Percentiles rank a stretch among this genome's conserved stretches.
These are phyloP conservation scores for Nemania sp. DNA, from an alignment of 2,329 filamentous ascomycete genomes.

Conservation along the genomic window DNA sequence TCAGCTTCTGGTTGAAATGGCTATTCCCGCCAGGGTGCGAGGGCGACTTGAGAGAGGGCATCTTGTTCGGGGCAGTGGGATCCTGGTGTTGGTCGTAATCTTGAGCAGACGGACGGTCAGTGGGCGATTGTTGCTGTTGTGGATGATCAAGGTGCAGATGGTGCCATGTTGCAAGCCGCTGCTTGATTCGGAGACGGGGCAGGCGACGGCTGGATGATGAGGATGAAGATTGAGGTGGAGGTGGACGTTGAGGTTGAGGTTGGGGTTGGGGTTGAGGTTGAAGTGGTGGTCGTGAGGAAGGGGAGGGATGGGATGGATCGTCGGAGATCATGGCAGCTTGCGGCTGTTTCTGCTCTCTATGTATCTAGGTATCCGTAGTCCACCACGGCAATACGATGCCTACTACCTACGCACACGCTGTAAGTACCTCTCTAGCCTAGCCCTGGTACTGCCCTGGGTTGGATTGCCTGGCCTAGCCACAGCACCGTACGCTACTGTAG, in stretches of 20 bases:
- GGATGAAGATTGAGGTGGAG: conserved; percentile 31
- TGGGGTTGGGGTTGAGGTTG: too few relatives aligned
- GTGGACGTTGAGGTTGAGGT: conserved; percentile 23
- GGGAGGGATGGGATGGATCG: conserved; percentile 40
- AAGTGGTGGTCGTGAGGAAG: conserved; percentile 42
- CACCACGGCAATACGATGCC: conserved; percentile 34
- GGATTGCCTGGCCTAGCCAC: conserved; percentile 7
- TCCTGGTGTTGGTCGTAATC: neutral
- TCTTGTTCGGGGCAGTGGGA: conserved; percentile 45
- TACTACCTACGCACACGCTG: neutral
- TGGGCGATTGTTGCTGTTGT: conserved; percentile 31
- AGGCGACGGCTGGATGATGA: conserved; percentile 40
- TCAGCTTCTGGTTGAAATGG: conserved; percentile 76
- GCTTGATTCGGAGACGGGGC: conserved; percentile 49
- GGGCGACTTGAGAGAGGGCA: conserved; percentile 65
- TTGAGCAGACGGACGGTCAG: conserved; percentile 13
- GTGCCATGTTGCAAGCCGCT: conserved; percentile 53
- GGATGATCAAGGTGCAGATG: conserved; percentile 46
- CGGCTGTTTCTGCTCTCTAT: conserved; percentile 33
- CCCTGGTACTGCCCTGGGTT: too few relatives aligned
- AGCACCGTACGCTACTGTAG: conserved; percentile 5
- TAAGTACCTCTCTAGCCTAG: neutral
- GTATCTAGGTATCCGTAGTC: neutral
- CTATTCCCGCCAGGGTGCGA: conserved; percentile 63
- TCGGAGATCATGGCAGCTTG: conserved; percentile 40